Percentiles rank a stretch among this genome's conserved stretches.
Evolutionary conservation across 192 early-diverging fungal genomes (phyloP).

Genomic region (Coemansia sp.): DNA sequence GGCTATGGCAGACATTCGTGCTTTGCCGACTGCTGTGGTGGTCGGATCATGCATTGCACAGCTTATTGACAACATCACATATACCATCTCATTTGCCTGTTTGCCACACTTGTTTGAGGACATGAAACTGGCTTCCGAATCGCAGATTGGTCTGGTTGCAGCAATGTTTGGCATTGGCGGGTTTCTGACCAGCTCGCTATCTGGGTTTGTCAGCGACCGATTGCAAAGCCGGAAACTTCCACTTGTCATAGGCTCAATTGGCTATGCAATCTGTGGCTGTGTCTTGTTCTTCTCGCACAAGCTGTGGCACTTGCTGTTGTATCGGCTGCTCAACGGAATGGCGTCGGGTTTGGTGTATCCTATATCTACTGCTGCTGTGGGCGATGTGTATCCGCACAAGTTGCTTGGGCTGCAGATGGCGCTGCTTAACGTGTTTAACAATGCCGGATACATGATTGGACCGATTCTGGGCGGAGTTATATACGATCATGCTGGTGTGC

Average conservation of each 20-base stretch:
- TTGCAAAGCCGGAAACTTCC: slow-evolving; percentile 36
- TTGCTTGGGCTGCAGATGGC: slow-evolving; percentile 44
- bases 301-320: slow-evolving; percentile 40
- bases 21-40: slow-evolving; percentile 24
- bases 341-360: slow-evolving; percentile 42
- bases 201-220: slow-evolving; percentile 39
- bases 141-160: slow-evolving; percentile 27
- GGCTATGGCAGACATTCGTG: slow-evolving; percentile 5
- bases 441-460: slow-evolving; percentile 37
- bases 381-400: slow-evolving; percentile 43
- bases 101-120: slow-evolving; percentile 49
- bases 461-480: slow-evolving; percentile 33
- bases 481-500: slow-evolving; percentile 33
- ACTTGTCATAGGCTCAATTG: slow-evolving; percentile 26
- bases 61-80: slow-evolving; percentile 35
- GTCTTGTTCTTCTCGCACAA: slow-evolving; percentile 34
- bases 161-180: slow-evolving; percentile 44
- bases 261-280: slow-evolving; percentile 23
- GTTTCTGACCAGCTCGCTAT: slow-evolving; percentile 31
- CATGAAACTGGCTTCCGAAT: slow-evolving; percentile 37
- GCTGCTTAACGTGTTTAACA: slow-evolving; percentile 27
- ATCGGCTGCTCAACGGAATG: slow-evolving; percentile 42
- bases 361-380: slow-evolving; percentile 26
- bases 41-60: slow-evolving; percentile 31
- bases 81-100: slow-evolving; percentile 41